Evolutionary conservation across 1,284 basidiomycete genomes (phyloP).

Genomic region (Takashimella koratensis): DNA sequence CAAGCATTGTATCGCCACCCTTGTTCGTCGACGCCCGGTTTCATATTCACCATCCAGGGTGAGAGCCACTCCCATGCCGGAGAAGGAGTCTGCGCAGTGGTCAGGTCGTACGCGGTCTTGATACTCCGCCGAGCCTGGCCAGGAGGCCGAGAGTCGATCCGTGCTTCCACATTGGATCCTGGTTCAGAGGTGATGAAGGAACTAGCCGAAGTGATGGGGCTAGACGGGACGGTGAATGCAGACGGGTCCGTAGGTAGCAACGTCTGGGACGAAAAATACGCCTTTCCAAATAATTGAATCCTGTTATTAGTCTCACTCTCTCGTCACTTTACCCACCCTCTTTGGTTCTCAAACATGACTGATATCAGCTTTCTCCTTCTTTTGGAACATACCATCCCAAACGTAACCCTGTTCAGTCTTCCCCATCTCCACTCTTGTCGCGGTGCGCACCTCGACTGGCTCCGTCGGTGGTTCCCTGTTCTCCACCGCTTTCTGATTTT

Average conservation of each 20-base stretch:
- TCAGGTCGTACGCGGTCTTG: slow-evolving; percentile 43
- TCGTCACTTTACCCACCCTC: slow-evolving; percentile 35
- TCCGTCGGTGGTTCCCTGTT: slow-evolving; percentile 56
- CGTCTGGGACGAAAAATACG: slow-evolving; percentile 40
- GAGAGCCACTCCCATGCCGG: slow-evolving; percentile 48
- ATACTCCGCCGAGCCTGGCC: slow-evolving; percentile 22
- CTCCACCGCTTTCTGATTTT: slow-evolving; percentile 36
- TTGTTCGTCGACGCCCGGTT: slow-evolving; percentile 45
- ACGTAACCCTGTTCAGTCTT: slow-evolving; percentile 48
- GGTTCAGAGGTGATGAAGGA: slow-evolving; percentile 15
- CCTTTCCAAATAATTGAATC: slow-evolving; percentile 41
- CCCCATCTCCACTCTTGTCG: slow-evolving; percentile 50
- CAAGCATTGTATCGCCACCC: slow-evolving; percentile 50
- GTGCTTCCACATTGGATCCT: neutral
- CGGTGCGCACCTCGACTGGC: slow-evolving; percentile 57
- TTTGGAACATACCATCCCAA: slow-evolving; percentile 64
- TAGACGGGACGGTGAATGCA: slow-evolving; percentile 31
- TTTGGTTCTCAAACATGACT: slow-evolving; percentile 50
- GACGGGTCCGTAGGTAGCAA: slow-evolving; percentile 47
- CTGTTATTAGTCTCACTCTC: slow-evolving; percentile 13
- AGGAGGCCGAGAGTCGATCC: neutral
- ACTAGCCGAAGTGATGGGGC: slow-evolving; percentile 19
- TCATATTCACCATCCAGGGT: slow-evolving; percentile 50
- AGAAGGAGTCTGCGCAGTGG: slow-evolving; percentile 42
- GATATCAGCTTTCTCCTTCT: neutral